Evolutionary conservation across 257 asterid species (phyloP).

Genomic region (Jasminum sambac): DNA sequence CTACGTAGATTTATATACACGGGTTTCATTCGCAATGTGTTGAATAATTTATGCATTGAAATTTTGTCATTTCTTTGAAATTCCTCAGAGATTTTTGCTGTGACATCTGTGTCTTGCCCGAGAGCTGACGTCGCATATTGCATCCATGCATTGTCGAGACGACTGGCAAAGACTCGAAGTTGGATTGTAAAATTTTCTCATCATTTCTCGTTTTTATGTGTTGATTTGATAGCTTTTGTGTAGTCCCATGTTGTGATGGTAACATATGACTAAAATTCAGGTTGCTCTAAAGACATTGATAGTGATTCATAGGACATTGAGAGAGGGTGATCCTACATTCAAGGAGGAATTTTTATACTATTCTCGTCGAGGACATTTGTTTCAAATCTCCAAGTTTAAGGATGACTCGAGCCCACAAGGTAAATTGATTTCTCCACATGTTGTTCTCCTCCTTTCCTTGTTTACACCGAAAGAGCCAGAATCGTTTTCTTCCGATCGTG

Average conservation of each 20-base stretch:
- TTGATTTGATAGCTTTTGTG: background rate
- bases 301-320: conserved; percentile 73
- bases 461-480: background rate
- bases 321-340: conserved; percentile 88
- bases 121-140: conserved; percentile 93
- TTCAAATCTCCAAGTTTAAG: conserved; percentile 74
- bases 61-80: background rate
- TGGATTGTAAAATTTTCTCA: conserved; percentile 62
- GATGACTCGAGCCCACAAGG: conserved; percentile 85
- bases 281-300: conserved; percentile 80
- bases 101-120: conserved; percentile 61
- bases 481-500: background rate
- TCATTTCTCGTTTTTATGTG: background rate
- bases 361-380: conserved; percentile 66
- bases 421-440: conserved; percentile 25
- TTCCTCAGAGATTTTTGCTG: conserved; percentile 56
- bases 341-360: conserved; percentile 63
- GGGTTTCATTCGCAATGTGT: background rate
- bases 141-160: conserved; percentile 75
- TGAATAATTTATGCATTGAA: background rate
- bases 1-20: background rate
- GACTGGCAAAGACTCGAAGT: conserved; percentile 67
- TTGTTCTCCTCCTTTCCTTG: background rate
- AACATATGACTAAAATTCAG: conserved; percentile 33
- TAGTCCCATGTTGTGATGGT: background rate